Base-by-base conservation (phyloP, 768 basidiomycete genomes). In the Gelatoporia subvermispora region DNA sequence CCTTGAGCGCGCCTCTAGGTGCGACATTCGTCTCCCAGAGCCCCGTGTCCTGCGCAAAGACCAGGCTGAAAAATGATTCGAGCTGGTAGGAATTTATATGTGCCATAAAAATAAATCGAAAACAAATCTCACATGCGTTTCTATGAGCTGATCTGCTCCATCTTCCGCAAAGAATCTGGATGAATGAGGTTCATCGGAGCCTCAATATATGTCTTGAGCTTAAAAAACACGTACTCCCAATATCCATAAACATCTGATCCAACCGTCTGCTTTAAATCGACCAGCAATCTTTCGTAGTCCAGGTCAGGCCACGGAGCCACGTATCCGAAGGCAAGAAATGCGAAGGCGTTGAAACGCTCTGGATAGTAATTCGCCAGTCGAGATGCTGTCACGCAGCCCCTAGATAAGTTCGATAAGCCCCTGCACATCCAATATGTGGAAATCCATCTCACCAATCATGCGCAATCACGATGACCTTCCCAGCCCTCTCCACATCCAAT, bases 231-330 rank as follows among this genome's bases (percentile, higher is more conserved):
- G 9, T 35, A 72, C 42, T 54, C 55, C 72, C 72, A 75, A 50
- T 75, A 77, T 4, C 74, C 75, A 47, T 67, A 55, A 11, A 70
- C 43, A 15, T 74, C 72, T 23, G 63, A 65, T 15, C 72, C 72
- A 43, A 63, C 52, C n/a, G 35, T 36, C 41, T 64, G 44, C 45
- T 57, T 57, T 36, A 62, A 56, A 25, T 54, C 47, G 40, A 64
- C 60, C 28, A 68, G 55, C 18, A 61, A 45, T 11, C 52, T 9
- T n/a, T 63, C 48, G 24, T 67, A 41, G 17, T 70, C 60, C 21
- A 63, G 59, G 25, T 62, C 57, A 1, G 49, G 50, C 11, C 45
- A 40, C 0, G 66, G 60, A 13, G 5, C 7, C 11, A 52, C 38
- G 55, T 72, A 75, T 18, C 69, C 53, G 28, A 71, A 60, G 0